Percentiles rank a stretch among this genome's conserved stretches.
phyloP scores from a whole-genome alignment of 2,329 filamentous ascomycete genomes.

The Neurospora sp. region DNA sequence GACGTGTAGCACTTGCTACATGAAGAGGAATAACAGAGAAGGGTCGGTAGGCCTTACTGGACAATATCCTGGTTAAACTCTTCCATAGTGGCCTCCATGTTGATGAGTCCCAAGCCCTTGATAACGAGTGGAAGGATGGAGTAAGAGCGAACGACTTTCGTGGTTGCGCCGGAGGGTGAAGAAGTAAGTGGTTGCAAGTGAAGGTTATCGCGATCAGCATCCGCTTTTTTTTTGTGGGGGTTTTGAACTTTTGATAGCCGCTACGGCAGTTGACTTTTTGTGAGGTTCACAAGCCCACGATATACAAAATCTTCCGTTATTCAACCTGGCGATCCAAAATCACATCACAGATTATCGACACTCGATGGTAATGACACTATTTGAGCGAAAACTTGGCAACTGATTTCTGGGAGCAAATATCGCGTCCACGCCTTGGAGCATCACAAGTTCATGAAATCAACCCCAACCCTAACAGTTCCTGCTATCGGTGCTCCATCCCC shows the following conservation, averaged over 20 bases:
- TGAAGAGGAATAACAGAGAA: not conserved
- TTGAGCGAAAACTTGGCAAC: not conserved
- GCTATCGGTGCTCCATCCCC: not conserved
- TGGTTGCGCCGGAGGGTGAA: not conserved
- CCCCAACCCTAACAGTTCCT: not conserved
- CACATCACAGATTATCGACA: not conserved
- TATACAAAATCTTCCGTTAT: not conserved
- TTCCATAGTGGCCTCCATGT: not conserved
- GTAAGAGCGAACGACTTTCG: not conserved
- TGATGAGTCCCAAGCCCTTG: not conserved
- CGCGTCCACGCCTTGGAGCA: not conserved
- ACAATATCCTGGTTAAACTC: not conserved
- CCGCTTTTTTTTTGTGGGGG: not conserved
- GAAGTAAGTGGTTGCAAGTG: not conserved
- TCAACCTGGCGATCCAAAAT: not conserved
- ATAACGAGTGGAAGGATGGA: not conserved
- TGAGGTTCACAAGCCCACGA: not conserved
- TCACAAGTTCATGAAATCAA: not conserved
- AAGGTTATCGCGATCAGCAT: not conserved
- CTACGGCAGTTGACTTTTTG: not conserved
- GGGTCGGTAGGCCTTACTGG: not conserved
- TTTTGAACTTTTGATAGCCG: not conserved
- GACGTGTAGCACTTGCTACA: not conserved
- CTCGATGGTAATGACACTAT: not conserved
- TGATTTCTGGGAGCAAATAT: not conserved